phyloP scores from a whole-genome alignment of 768 basidiomycete genomes.

The Dioszegia crocea region DNA sequence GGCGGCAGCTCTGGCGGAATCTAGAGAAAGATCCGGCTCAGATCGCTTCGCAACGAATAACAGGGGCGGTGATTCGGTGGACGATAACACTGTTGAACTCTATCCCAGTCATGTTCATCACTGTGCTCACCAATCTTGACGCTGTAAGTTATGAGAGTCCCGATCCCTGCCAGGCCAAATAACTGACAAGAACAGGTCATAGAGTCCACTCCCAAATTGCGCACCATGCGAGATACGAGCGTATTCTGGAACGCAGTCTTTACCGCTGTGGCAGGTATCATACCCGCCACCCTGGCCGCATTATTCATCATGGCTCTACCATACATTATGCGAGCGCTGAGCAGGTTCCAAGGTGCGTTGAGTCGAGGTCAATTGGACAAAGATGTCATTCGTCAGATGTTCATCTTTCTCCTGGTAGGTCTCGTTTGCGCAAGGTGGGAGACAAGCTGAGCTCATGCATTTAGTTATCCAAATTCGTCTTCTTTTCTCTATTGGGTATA shows the following conservation, averaged over 20 bases:
- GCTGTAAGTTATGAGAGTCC: conserved; percentile 15
- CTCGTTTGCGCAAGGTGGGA: background rate
- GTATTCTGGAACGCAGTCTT: conserved; percentile 25
- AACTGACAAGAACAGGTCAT: no score
- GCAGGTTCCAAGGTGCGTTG: conserved; percentile 33
- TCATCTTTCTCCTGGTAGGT: conserved; percentile 33
- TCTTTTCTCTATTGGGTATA: conserved; percentile 38
- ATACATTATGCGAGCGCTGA: conserved; percentile 28
- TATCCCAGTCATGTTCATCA: conserved; percentile 36
- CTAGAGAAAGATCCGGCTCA: conserved; percentile 24
- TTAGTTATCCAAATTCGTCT: conserved; percentile 37
- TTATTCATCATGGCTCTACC: conserved; percentile 34
- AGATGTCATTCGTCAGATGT: conserved; percentile 33
- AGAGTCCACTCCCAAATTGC: conserved; percentile 4
- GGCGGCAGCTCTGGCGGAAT: conserved; percentile 38
- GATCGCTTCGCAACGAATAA: conserved; percentile 12
- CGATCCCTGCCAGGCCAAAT: background rate
- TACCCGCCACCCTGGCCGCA: conserved; percentile 30
- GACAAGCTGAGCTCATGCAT: background rate
- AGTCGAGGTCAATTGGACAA: conserved; percentile 36
- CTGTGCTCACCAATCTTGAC: conserved; percentile 29
- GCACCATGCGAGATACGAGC: conserved; percentile 16
- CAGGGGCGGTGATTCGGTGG: conserved; percentile 20
- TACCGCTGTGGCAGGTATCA: conserved; percentile 24
- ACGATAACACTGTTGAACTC: conserved; percentile 34